phyloP scores from a whole-genome alignment of 768 basidiomycete genomes.

The Sistotremastrum suecicum region DNA sequence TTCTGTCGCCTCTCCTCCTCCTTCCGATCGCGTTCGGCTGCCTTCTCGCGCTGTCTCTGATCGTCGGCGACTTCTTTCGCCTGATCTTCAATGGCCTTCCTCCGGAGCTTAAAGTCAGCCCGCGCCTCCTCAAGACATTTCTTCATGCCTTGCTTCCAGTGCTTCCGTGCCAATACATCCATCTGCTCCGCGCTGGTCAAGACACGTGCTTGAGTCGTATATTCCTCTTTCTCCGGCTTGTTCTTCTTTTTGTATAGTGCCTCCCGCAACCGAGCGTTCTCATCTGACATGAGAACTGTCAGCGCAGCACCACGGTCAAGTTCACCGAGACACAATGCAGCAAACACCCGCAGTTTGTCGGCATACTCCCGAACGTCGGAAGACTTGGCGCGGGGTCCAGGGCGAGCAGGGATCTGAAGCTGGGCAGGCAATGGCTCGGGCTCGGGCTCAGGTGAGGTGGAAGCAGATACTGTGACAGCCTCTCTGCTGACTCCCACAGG shows the following conservation, averaged over 20 bases:
- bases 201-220: neutral
- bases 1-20: neutral
- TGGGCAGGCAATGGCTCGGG: too few species aligned
- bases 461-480: too few species aligned
- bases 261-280: slow-evolving; percentile 15
- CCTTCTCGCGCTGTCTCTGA: neutral
- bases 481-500: too few species aligned
- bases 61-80: neutral
- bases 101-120: too few species aligned
- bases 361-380: too few species aligned
- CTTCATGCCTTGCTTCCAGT: neutral
- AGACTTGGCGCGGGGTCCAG: too few species aligned
- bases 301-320: slow-evolving; percentile 12
- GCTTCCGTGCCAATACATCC: too few species aligned
- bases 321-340: slow-evolving; percentile 6
- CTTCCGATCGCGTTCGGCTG: neutral
- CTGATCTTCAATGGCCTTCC: too few species aligned
- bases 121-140: neutral
- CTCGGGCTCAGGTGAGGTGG: too few species aligned
- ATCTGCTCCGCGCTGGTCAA: neutral
- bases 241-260: slow-evolving; percentile 6
- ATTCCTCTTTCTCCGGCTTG: neutral
- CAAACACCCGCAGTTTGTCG: slow-evolving; percentile 6
- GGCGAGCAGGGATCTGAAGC: too few species aligned
- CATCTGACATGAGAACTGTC: slow-evolving; percentile 15